phyloP scores from a whole-genome alignment of 768 basidiomycete genomes.

The Lanmaoa rubissima region DNA sequence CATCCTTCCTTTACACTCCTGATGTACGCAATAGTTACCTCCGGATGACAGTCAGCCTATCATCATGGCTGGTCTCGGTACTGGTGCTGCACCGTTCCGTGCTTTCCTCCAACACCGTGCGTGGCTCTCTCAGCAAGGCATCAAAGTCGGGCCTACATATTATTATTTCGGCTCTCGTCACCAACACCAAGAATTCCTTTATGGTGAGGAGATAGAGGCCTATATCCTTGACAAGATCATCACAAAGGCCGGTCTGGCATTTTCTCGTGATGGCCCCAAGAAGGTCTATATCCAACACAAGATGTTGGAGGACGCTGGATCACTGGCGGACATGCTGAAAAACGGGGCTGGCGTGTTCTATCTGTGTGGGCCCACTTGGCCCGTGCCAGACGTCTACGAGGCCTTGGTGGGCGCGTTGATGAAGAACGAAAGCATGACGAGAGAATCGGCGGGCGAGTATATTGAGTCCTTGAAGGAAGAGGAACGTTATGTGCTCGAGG shows the following conservation, averaged over 20 bases:
- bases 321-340: constrained; percentile 72
- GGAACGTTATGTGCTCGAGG: constrained; percentile 97
- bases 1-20: background rate
- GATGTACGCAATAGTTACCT: constrained; percentile 58
- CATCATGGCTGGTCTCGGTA: constrained; percentile 98
- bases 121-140: constrained; percentile 69
- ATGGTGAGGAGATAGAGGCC: constrained; percentile 94
- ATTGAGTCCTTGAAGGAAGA: constrained; percentile 92
- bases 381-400: constrained; percentile 97
- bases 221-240: constrained; percentile 84
- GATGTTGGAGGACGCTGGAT: constrained; percentile 87
- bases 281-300: constrained; percentile 99
- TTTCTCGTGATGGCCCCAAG: constrained; percentile 88
- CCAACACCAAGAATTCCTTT: constrained; percentile 93
- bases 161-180: constrained; percentile 99
- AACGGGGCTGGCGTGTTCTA: constrained; percentile 84
- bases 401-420: constrained; percentile 82
- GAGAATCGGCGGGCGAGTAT: constrained; percentile 69
- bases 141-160: constrained; percentile 86
- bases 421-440: constrained; percentile 63
- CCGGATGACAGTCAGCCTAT: constrained; percentile 82
- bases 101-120: constrained; percentile 98
- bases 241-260: constrained; percentile 89
- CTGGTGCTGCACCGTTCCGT: constrained; percentile 98
- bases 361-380: constrained; percentile 98